Conservation (phyloP, 352 stramenopile species). For the Globisporangium rhizosaccharum region DNA sequence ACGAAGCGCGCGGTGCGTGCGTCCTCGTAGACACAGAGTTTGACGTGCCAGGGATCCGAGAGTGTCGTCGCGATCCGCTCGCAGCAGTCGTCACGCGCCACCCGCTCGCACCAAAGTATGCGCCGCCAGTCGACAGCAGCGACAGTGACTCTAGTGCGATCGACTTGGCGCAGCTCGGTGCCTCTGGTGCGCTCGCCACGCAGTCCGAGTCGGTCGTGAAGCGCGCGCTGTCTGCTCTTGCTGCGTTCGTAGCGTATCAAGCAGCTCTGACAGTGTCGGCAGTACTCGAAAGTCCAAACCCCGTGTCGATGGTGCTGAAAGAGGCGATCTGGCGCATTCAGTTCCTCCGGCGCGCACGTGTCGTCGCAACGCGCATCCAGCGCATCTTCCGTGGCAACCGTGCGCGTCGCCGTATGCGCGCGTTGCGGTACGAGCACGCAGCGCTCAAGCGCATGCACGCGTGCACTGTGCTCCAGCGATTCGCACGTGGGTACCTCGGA, state of each 20-base stretch:
- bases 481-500: slow-evolving; percentile 53
- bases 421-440: slow-evolving; percentile 29
- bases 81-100: slow-evolving; percentile 22
- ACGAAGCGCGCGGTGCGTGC: slow-evolving; percentile 36
- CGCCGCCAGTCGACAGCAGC: slow-evolving; percentile 14
- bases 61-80: slow-evolving; percentile 37
- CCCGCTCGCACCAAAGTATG: slow-evolving; percentile 45
- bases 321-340: slow-evolving; percentile 56
- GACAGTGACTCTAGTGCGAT: not conserved
- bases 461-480: slow-evolving; percentile 35
- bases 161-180: not conserved
- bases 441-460: slow-evolving; percentile 33
- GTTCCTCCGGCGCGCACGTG: slow-evolving; percentile 37
- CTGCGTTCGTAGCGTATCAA: not conserved
- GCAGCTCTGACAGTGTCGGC: not conserved
- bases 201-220: slow-evolving; percentile 1
- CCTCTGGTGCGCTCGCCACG: not conserved
- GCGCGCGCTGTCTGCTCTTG: not conserved
- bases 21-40: slow-evolving; percentile 55
- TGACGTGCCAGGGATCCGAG: slow-evolving; percentile 51
- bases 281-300: slow-evolving; percentile 33
- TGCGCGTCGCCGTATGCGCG: slow-evolving; percentile 34
- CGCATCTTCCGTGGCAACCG: slow-evolving; percentile 63
- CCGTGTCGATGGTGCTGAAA: slow-evolving; percentile 37
- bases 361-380: slow-evolving; percentile 59